Base-by-base conservation (phyloP, 345 rosid species). In the Eucalyptus fibrosa region DNA sequence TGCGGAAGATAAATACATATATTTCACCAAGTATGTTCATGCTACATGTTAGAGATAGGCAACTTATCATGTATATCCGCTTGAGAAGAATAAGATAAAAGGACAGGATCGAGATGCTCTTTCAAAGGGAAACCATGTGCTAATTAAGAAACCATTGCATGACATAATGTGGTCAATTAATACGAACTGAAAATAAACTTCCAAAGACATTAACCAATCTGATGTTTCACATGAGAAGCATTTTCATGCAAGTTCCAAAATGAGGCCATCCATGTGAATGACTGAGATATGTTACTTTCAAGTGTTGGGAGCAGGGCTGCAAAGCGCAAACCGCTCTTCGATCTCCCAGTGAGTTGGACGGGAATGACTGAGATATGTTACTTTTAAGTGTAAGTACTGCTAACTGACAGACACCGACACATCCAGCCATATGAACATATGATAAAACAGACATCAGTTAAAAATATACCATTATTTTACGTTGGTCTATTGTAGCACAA, bases 401-500 rank as follows among this genome's bases (percentile, higher is more conserved):
- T 34, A 69, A 69, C 44, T 9, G 42, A 69, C 82, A 34, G 23
- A 69, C 14, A 69, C 44, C 21, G 26, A 69, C 42, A 42, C 16
- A 37, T 21, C 83, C 83, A 77, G 26, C 83, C 45, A 77, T 40
- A 37, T 19, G 44, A 86, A 51, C 18, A 19, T 18, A 86, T 1
- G 12, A 40, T 21, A 77, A 77, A 77, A 77, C 47, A 77, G 45
- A 40, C 83, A 37, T 15, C 47, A 77, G 28, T 37, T 77, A 77
- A 77, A 65, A 87, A 89, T 94, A 87, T 87, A 98, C 98, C 99
- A 92, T 93, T 91, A 98, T 89, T 93, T 95, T 97, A 7, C 99
- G 99, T 90, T 98, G 99, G 93, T 94, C 93, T 62, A 97, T 95
- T 26, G 99, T 92, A 87, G 99, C 99, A 92, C 99, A 98, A 90